These are phyloP conservation scores for Calonectria naviculata DNA, from an alignment of 2,329 filamentous ascomycete species.

Conservation along the genomic window DNA sequence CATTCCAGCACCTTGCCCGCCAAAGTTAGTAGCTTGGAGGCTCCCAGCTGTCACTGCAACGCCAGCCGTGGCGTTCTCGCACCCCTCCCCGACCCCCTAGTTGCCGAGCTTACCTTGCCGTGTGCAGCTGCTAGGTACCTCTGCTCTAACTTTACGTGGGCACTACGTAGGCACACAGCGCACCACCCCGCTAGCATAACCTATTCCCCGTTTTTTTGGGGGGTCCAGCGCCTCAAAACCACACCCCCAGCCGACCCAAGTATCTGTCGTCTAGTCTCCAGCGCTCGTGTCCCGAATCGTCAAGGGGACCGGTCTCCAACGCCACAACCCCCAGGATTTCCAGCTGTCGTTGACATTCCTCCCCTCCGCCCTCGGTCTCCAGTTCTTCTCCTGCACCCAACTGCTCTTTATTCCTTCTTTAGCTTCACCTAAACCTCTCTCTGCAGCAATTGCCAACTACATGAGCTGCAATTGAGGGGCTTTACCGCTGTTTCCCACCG, in stretches of 20 bases:
- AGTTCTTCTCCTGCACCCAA: constrained; percentile 26
- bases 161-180: background rate
- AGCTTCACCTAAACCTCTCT: constrained; percentile 17
- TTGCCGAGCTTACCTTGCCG: constrained; percentile 4
- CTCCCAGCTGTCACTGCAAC: constrained; percentile 8
- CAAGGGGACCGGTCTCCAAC: constrained; percentile 35
- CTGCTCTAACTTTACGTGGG: background rate
- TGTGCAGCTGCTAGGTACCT: background rate
- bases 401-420: constrained; percentile 26
- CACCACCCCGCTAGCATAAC: constrained; percentile 23
- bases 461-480: constrained; percentile 38
- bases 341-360: constrained; percentile 39
- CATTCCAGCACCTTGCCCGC: constrained; percentile 15
- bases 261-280: constrained; percentile 18
- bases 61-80: background rate
- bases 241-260: constrained; percentile 4
- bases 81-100: background rate
- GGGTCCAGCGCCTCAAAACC: constrained; percentile 18
- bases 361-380: constrained; percentile 31
- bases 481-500: constrained; percentile 27
- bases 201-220: constrained; percentile 20
- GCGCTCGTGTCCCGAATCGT: constrained; percentile 21
- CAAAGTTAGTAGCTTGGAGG: constrained; percentile 6
- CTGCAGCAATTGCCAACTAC: constrained; percentile 19
- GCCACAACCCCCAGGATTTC: constrained; percentile 38